Base-by-base conservation (phyloP, 2,329 filamentous ascomycete genomes). In the Cladosporium sphaerospermum region DNA sequence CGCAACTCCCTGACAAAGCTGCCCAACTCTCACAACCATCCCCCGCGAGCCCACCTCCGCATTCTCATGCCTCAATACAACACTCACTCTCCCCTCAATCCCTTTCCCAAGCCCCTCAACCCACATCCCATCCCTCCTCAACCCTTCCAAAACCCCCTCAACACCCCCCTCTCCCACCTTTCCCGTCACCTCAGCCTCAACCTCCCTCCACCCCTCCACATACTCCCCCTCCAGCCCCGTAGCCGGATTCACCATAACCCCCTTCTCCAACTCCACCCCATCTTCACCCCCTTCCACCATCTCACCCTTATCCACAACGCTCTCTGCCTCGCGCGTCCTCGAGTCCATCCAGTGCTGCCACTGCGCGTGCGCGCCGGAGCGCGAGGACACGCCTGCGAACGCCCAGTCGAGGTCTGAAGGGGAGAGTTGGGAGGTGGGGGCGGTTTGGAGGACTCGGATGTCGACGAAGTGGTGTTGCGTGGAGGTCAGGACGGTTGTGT, bases 271-370 rank as follows among this genome's bases (percentile, higher is more conserved):
- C 7, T 74, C 63, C 11, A 52, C 18, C 41, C 59, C 69, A 61
- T 73, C 64, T 3, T 67, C 56, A 14, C 13, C 13, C 32, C 72
- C 70, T 3, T 46, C 37, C 40, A 75, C 74, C 72, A 82, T 82
- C 59, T 80, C 74, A 1, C 82, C 83, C 43, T 80, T 74, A 56
- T 87, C 84, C 0, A 64, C 59, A 7, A 73, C 69, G 1, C 61
- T 60, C 10, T 74, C 69, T 2, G 72, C 64, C 2, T 56, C 60
- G 0, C 60, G 48, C 3, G 68, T 71, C 42, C 78, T 77, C 11
- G 76, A 80, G 64, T 85, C 80, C 34, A 86, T 71, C 77, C 79
- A 80, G 65, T 87, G 83, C 2, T 65, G 64, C 78, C 82, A 86
- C 0, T 62, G 67, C 0, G 73, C 72, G 59, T 47, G 28, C 5